These are phyloP conservation scores for Neovahlkampfia damariscottae DNA, from an alignment of 78 protist genomes.

Conservation along the genomic window DNA sequence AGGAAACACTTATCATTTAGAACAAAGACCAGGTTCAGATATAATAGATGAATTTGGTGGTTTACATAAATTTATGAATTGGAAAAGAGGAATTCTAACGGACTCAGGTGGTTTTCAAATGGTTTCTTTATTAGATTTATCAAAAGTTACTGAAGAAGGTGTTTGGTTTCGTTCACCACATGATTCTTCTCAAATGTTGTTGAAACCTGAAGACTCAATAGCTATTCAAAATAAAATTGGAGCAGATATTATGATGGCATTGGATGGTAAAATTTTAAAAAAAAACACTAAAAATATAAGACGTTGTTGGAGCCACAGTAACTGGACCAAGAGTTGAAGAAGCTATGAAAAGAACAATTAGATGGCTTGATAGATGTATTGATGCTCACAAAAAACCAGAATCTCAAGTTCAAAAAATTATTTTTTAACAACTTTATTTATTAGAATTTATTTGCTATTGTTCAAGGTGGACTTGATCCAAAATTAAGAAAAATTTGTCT, in stretches of 20 bases:
- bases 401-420: too few relatives aligned
- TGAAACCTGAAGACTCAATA: constrained; percentile 90
- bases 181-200: constrained; percentile 70
- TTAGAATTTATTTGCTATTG: constrained; percentile 80
- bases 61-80: constrained; percentile 68
- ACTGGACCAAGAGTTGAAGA: constrained; percentile 74
- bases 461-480: constrained; percentile 75
- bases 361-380: constrained; percentile 95
- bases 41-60: constrained; percentile 72
- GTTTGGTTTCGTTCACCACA: constrained; percentile 84
- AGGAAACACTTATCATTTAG: constrained; percentile 89
- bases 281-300: too few relatives aligned
- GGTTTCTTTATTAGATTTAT: constrained; percentile 82
- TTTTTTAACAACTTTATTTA: too few relatives aligned
- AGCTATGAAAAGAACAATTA: constrained; percentile 78
- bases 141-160: constrained; percentile 83
- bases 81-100: constrained; percentile 70
- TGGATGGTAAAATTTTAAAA: too few relatives aligned
- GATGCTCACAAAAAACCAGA: constrained; percentile 54
- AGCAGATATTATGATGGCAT: constrained; percentile 91
- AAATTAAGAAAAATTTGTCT: constrained; percentile 44
- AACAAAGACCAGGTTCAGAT: constrained; percentile 86
- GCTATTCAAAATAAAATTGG: constrained; percentile 82
- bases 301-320: constrained; percentile 49
- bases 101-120: constrained; percentile 78